Evolutionary conservation across 2,329 filamentous ascomycete genomes (phyloP).

Genomic region (Ploettnerulaceae sp.): DNA sequence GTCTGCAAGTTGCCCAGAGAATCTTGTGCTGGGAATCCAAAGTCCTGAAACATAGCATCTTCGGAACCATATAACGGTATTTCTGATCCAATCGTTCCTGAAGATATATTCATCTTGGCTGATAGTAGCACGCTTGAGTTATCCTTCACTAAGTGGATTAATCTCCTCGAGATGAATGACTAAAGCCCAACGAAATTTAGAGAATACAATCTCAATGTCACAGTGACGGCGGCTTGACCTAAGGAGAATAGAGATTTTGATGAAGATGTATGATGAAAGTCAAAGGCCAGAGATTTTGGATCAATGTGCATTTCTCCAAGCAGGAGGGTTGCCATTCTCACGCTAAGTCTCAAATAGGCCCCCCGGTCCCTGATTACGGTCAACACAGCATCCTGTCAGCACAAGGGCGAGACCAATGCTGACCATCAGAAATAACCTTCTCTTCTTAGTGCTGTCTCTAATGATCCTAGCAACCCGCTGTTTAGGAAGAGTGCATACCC

Average conservation of each 20-base stretch:
- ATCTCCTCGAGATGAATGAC: not conserved
- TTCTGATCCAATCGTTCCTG: not conserved
- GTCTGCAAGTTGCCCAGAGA: not conserved
- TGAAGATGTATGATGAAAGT: not conserved
- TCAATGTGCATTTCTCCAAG: too few species aligned
- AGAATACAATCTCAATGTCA: too few species aligned
- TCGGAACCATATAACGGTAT: not conserved
- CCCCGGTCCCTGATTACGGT: slow-evolving; percentile 9
- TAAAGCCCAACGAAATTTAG: not conserved
- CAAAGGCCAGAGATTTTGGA: slow-evolving; percentile 4
- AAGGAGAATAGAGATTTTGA: too few species aligned
- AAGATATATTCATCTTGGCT: not conserved
- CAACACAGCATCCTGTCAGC: slow-evolving; percentile 12
- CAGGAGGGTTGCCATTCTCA: too few species aligned
- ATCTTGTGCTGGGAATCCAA: slow-evolving; percentile 12
- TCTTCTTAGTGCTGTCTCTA: slow-evolving; percentile 4
- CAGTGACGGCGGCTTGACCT: too few species aligned
- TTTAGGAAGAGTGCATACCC: not conserved
- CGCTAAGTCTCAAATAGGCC: not conserved
- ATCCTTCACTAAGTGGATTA: not conserved
- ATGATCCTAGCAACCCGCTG: slow-evolving; percentile 4
- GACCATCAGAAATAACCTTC: slow-evolving; percentile 10
- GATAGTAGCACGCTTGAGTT: not conserved
- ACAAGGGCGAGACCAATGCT: slow-evolving; percentile 9
- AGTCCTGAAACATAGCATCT: slow-evolving; percentile 21